Evolutionary conservation across 2,329 filamentous ascomycete species (phyloP), one percentile per base, ranked within the genome.

Genomic region (Lachnellula arida): DNA sequence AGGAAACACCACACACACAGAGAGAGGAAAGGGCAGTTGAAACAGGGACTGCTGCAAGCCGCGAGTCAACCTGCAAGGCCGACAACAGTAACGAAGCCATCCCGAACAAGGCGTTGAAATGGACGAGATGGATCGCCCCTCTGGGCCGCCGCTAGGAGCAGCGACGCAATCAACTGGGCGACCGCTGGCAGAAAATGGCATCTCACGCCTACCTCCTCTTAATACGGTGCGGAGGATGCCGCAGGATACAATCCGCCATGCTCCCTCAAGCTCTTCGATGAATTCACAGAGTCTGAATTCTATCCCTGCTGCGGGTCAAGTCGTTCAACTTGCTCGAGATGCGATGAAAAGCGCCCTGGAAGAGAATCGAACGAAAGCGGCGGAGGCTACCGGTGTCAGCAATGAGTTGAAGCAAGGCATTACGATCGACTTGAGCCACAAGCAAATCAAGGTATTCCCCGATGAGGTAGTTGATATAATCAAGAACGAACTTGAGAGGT

Each of bases 341-440:
- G 84, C 85, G 46, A 87, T 90, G 80, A 79, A 80, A 60, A 79
- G 78, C 64, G 86, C 87, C 53, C 75, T 87, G 56, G 79, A 85
- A 63, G 86, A 86, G 68, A 85, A 87, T 62, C 78, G 79, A 64
- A 81, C 76, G 49, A 84, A 87, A 68, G 81, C 78, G 6, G 81
- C 81, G 52, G 82, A 85, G 61, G 80, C 79, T 44, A 80, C 78
- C 59, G 77, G 79, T 58, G 77, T 82, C 61, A 83, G 78, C 67
- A 83, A 74, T 69, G 82, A 81, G 46, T 73, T 86, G 47, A 84
- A 85, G 67, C 66, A 68, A 48, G 88, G 89, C 57, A 82, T 91
- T 56, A 92, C 89, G 34, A 86, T 93, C 64, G 87, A 92, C 71
- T 73, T 92, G 60, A 89, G 88, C 71, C 84, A 88, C 65, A 87